Conservation (phyloP, 2,329 filamentous ascomycete genomes). For the Phyllosticta citribraziliensis region DNA sequence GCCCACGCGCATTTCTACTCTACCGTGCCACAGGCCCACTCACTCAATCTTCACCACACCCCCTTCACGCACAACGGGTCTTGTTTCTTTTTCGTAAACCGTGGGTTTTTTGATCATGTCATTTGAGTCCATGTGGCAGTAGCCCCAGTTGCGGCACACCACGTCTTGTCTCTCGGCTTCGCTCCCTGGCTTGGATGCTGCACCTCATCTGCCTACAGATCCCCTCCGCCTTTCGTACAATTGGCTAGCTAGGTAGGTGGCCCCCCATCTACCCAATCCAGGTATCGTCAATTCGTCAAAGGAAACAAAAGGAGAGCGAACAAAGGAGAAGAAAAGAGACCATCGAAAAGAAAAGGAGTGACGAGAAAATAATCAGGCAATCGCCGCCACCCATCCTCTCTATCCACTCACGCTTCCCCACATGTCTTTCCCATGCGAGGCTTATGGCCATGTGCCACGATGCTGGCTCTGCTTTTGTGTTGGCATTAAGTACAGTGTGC, state of each 20-base stretch:
- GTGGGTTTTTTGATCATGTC: background rate
- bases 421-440: background rate
- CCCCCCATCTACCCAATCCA: conserved; percentile 8
- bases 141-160: background rate
- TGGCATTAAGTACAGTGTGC: background rate
- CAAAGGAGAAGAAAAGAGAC: background rate
- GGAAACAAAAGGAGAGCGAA: background rate
- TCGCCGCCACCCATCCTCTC: background rate
- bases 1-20: no score
- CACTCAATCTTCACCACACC: background rate
- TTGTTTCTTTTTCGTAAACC: background rate
- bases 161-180: background rate
- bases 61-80: background rate
- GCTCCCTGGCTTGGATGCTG: background rate
- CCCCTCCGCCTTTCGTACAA: background rate
- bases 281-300: conserved; percentile 8
- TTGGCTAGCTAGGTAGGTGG: background rate
- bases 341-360: background rate
- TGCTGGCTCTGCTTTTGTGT: background rate
- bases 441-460: no score
- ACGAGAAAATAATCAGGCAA: background rate
- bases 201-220: background rate
- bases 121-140: background rate
- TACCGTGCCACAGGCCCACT: background rate
- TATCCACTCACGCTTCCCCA: background rate